These are phyloP conservation scores for Hymenoscyphus repandus DNA, from an alignment of 2,329 filamentous ascomycete species.

Conservation along the genomic window DNA sequence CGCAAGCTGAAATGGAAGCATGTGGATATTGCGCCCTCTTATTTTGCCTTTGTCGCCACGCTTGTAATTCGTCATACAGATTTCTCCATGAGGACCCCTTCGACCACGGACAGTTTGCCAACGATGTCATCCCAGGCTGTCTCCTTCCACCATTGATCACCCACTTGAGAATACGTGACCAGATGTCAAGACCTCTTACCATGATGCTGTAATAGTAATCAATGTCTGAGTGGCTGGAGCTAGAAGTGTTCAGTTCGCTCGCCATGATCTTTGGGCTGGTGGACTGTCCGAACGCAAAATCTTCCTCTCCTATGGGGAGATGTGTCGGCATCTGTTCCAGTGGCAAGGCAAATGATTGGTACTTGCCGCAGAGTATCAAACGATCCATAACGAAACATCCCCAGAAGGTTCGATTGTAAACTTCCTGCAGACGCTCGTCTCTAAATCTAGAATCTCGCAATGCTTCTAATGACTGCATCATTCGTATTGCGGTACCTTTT, in stretches of 20 bases:
- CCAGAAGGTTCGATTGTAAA: conserved; percentile 40
- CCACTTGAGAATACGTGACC: conserved; percentile 36
- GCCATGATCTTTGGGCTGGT: background rate
- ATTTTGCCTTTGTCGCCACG: too few relatives aligned
- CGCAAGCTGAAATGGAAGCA: conserved; percentile 33
- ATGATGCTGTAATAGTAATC: conserved; percentile 28
- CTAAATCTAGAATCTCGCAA: conserved; percentile 17
- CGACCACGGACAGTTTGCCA: conserved; percentile 37
- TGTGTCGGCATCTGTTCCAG: conserved; percentile 3
- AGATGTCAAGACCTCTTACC: conserved; percentile 40
- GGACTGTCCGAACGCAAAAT: conserved; percentile 31
- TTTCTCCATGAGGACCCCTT: conserved; percentile 34
- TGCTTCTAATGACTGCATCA: conserved; percentile 25
- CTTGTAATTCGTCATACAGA: conserved; percentile 20
- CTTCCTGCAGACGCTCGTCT: conserved; percentile 13
- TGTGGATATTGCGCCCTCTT: conserved; percentile 31
- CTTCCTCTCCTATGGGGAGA: conserved; percentile 32
- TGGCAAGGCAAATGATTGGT: conserved; percentile 28
- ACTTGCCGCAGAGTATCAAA: conserved; percentile 38
- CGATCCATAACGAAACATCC: conserved; percentile 42
- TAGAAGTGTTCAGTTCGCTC: conserved; percentile 5
- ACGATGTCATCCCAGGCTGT: conserved; percentile 35
- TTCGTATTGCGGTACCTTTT: too few relatives aligned
- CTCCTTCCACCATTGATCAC: conserved; percentile 35
- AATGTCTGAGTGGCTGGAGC: conserved; percentile 2